Conservation (phyloP, 495 filamentous ascomycete species). For the Podospora australis region DNA sequence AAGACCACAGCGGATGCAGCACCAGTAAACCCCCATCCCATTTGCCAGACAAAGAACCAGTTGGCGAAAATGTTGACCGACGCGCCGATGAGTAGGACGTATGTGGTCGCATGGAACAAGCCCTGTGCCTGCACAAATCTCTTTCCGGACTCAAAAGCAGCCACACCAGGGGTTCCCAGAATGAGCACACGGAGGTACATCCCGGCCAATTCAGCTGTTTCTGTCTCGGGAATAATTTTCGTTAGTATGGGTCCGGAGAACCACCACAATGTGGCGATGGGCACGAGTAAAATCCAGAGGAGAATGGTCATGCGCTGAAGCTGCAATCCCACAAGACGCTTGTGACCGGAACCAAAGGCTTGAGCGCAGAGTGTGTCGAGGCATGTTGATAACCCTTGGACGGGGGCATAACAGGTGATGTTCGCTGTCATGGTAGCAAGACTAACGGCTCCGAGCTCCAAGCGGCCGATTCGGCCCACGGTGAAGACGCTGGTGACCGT, state of each 20-base stretch:
- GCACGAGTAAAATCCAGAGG: slow-evolving; percentile 55
- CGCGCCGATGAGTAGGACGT: slow-evolving; percentile 58
- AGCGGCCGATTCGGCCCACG: slow-evolving; percentile 56
- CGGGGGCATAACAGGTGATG: slow-evolving; percentile 65
- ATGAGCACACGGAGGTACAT: slow-evolving; percentile 61
- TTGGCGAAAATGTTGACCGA: slow-evolving; percentile 62
- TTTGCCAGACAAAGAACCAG: slow-evolving; percentile 63
- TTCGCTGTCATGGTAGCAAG: slow-evolving; percentile 65
- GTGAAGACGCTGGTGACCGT: slow-evolving; percentile 63
- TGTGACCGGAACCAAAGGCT: slow-evolving; percentile 65
- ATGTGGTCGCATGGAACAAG: slow-evolving; percentile 60
- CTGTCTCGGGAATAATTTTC: slow-evolving; percentile 54
- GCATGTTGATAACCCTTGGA: slow-evolving; percentile 63
- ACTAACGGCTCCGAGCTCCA: slow-evolving; percentile 59
- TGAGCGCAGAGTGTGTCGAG: slow-evolving; percentile 70
- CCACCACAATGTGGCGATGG: slow-evolving; percentile 56
- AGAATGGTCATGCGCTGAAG: slow-evolving; percentile 65
- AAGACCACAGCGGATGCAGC: slow-evolving; percentile 79
- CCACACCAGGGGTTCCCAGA: slow-evolving; percentile 61
- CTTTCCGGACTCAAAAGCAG: slow-evolving; percentile 63
- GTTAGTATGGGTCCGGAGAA: slow-evolving; percentile 49
- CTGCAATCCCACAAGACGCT: slow-evolving; percentile 62
- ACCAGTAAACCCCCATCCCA: slow-evolving; percentile 74
- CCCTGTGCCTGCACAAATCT: slow-evolving; percentile 69
- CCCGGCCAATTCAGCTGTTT: slow-evolving; percentile 57